Base-by-base conservation (phyloP, 768 basidiomycete genomes). In the Gymnopilus dilepis region DNA sequence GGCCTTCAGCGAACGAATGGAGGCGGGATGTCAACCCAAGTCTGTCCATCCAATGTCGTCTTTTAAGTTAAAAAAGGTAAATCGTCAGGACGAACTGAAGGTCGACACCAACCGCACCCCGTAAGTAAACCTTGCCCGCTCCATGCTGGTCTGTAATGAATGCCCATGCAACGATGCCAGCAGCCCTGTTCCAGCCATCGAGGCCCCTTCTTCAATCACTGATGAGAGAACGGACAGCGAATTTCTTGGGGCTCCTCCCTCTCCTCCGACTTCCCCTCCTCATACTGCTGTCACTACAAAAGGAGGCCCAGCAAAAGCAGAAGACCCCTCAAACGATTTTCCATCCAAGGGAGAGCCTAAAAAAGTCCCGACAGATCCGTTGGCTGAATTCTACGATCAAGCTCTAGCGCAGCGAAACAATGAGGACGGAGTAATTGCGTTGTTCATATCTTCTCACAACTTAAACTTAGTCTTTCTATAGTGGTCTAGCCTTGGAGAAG, bases 341-440 rank as follows among this genome's bases (percentile, higher is more conserved):
- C 26, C 21, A 30, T n/a, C 19, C 6, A 13, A 15, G 17, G 43
- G 52, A 24, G 33, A 50, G 41, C 43, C 24, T 7, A 41, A 54
- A 19, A 7, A 7, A 31, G 41, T 50, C 53, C 28, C 42, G 13
- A 62, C 72, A 28, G 90, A 92, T 68, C 88, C 90, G 0, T 74
- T 92, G 55, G 83, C 83, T 0, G 82, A 86, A 62, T 90, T 88
- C 67, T 91, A 91, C 66, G 79, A 75, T 3, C 73, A 80, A 65
- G 90, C 89, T 2, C 80, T 73, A 17, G 81, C 84, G 57, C 65
- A 59, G 47, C 61, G 52, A 33, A 28, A 60, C 38, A 71, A 66
- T 24, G 82, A 84, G 24, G 76, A 71, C 15, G 73, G 72, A 60
- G 86, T 84, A 51, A 62, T 80, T 59, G 17, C 45, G 42, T 9